A percentile compares a stretch with the other conserved stretches of the same genome.
Evolutionary conservation across 371 early-diverging fungal species (phyloP).

Genomic region (Parasitella parasitica): DNA sequence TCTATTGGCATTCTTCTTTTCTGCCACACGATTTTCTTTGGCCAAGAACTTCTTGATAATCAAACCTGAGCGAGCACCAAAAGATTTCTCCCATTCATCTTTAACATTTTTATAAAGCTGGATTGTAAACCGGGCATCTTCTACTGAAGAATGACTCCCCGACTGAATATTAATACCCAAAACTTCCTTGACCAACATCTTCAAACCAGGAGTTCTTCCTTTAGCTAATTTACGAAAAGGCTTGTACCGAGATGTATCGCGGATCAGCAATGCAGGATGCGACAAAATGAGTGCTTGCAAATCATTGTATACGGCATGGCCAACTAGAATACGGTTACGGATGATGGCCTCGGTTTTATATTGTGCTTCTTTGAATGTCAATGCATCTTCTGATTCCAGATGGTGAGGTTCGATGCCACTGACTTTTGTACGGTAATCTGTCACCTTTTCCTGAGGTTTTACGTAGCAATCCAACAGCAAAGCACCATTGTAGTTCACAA

Average conservation of each 20-base stretch:
- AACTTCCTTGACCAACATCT: conserved; percentile 71
- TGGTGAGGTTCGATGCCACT: conserved; percentile 91
- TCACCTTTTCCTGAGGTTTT: conserved; percentile 76
- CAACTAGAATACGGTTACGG: conserved; percentile 84
- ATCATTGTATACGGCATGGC: conserved; percentile 91
- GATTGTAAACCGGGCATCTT: conserved; percentile 92
- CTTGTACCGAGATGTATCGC: conserved; percentile 84
- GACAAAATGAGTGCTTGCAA: conserved; percentile 72
- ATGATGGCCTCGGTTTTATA: conserved; percentile 74
- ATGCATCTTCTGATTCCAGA: conserved; percentile 63
- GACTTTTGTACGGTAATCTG: conserved; percentile 91
- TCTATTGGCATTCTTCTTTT: conserved; percentile 3
- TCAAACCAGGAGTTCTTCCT: conserved; percentile 74
- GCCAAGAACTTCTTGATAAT: conserved; percentile 20
- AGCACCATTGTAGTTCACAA: conserved; percentile 94
- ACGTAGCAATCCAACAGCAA: conserved; percentile 86
- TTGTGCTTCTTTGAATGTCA: conserved; percentile 76
- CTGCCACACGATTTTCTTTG: conserved; percentile 8
- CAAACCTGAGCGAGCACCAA: conserved; percentile 32
- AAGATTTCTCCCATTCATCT: conserved; percentile 77
- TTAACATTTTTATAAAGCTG: conserved; percentile 80
- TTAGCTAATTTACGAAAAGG: conserved; percentile 70
- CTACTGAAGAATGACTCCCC: conserved; percentile 90
- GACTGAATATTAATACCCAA: conserved; percentile 81
- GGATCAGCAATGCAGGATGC: conserved; percentile 76